Evolutionary conservation across 2,329 filamentous ascomycete genomes (phyloP).

Genomic region (Fusarium papillatum): DNA sequence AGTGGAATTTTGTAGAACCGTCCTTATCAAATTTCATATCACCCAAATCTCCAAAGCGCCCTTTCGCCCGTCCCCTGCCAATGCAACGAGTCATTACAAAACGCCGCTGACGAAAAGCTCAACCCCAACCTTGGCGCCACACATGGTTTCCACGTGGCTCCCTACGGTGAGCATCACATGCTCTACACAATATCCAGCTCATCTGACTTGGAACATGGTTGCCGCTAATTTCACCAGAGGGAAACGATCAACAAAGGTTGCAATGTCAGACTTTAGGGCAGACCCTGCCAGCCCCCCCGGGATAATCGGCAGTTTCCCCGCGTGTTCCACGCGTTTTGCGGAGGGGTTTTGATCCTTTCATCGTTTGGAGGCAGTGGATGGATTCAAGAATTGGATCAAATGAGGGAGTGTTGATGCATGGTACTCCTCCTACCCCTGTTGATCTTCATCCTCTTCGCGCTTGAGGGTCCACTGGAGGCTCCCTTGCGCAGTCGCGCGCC

Average conservation of each 20-base stretch:
- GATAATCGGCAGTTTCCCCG: not conserved
- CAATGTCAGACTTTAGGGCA: slow-evolving; percentile 1
- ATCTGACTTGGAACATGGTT: not conserved
- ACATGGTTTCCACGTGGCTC: not conserved
- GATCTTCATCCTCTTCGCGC: not conserved
- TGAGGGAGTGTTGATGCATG: not conserved
- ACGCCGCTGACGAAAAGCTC: not conserved
- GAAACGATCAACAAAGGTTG: not conserved
- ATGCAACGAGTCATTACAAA: not conserved
- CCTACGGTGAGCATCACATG: not conserved
- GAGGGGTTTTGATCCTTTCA: not conserved
- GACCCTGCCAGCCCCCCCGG: not conserved
- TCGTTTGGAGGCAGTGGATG: not conserved
- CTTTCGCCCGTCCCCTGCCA: not conserved
- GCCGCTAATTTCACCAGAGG: not conserved
- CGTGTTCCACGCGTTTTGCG: not conserved
- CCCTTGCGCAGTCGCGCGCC: not conserved
- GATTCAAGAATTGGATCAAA: not conserved
- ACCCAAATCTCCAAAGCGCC: not conserved
- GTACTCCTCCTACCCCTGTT: not conserved
- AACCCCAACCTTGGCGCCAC: not conserved
- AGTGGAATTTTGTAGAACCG: not conserved
- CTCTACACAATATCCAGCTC: not conserved
- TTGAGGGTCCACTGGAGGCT: not conserved
- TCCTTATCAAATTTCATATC: not conserved